Evolutionary conservation across 352 stramenopile genomes (phyloP), one percentile per base, ranked within the genome.

Genomic region (Pythium angustatum): DNA sequence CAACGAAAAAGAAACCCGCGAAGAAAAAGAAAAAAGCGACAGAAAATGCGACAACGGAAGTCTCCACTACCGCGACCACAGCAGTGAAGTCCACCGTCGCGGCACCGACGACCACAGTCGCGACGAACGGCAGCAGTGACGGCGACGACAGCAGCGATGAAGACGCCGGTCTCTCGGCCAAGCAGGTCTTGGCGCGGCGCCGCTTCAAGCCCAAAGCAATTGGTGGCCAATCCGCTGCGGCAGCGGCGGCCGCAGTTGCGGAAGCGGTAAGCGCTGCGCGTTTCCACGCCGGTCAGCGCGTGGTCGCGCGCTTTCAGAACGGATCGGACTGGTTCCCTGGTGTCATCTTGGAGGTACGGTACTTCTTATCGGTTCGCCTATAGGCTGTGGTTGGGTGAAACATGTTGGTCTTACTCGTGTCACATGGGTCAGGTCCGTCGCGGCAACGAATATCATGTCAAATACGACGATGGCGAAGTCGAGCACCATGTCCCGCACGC

Each of bases 381-480:
- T n/a, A n/a, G n/a, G n/a, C n/a, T n/a, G n/a, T 2, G 45, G 22
- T 38, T 27, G 3, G 2, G 51, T 62, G 12, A 54, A 14, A 41
- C 2, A n/a, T 1, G n/a, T n/a, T n/a, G n/a, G n/a, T n/a, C n/a
- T n/a, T n/a, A n/a, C n/a, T n/a, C n/a, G 26, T 21, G 26, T 28
- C 15, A 10, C 38, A 10, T 21, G 3, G 21, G n/a, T 27, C 60
- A 80, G 73, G 68, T 76, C 6, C 69, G 69, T 30, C 66, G 73
- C 6, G 73, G 70, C 31, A 75, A 76, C 56, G 68, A 85, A 58
- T 94, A 92, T 67, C 74, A 89, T 47, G 52, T 94, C 24, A 76
- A 79, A 30, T 94, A 93, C 49, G 85, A 94, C 69, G 85, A 94
- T 38, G 85, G 82, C 34, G 83, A 77, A 44, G 59, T 90, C 14